Evolutionary conservation across 106 monocot species (phyloP).

Genomic region (Allium sativum): DNA sequence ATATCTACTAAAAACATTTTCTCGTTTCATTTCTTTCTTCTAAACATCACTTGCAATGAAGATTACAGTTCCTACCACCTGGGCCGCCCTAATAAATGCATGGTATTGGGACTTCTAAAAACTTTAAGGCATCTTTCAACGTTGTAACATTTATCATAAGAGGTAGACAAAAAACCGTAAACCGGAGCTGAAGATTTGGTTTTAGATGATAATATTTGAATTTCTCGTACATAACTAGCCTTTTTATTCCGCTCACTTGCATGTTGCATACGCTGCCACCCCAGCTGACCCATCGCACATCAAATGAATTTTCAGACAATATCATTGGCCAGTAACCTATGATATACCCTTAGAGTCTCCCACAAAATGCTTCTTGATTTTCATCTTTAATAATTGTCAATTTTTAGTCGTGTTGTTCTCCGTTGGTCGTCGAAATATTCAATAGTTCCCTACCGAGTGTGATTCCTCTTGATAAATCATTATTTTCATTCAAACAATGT

Average conservation of each 20-base stretch:
- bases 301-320: neutral
- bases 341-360: neutral
- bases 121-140: neutral
- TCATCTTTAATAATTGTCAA: slow-evolving; percentile 4
- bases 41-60: neutral
- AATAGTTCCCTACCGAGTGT: neutral
- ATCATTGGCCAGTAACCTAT: slow-evolving; percentile 2
- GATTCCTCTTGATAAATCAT: neutral
- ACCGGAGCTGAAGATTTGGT: neutral
- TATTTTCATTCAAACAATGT: no score
- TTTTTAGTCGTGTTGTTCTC: neutral
- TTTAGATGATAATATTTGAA: neutral
- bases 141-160: neutral
- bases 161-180: neutral
- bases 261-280: slow-evolving; percentile 3
- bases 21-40: no score
- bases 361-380: neutral
- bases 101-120: neutral
- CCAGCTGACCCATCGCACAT: neutral
- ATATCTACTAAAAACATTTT: no score
- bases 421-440: neutral
- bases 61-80: slow-evolving; percentile 2
- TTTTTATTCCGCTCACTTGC: neutral
- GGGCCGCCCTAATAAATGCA: slow-evolving; percentile 6
- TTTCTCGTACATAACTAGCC: neutral